Base-by-base conservation (phyloP, 257 asterid genomes). In the Solanum ossicruentum region DNA sequence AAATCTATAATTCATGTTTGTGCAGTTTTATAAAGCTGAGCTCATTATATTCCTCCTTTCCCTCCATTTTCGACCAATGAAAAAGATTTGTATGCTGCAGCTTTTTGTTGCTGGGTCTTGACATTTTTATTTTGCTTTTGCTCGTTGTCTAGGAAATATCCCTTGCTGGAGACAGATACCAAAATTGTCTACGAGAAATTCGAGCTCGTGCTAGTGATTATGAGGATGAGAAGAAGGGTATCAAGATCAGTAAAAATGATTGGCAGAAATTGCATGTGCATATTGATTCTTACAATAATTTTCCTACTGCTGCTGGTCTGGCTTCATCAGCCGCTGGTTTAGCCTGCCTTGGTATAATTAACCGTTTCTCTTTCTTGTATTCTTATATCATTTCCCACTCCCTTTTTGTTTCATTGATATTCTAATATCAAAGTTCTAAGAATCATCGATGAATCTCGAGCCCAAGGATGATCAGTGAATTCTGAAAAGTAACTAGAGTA, bases 251-350 rank as follows among this genome's bases (percentile, higher is more conserved):
- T 1, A 97, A 93, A 70, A 90, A 91, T 87, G 98, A 97, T 83
- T 95, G 98, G 99, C 94, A 95, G 90, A 94, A 94, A 84, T 87
- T 97, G 87, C 97, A 92, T 71, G 84, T 97, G 32, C 99, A 95
- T 82, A 80, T 97, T 89, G 99, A 93, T 88, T 97, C 99, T 39
- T 94, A 92, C 86, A 97, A 97, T 88, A 97, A 97, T 89, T 97
- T 97, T 84, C 99, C 98, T 32, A 97, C 99, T 84, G 99, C 99
- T 83, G 99, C 99, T 89, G 99, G 99, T 54, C 90, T 97, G 93
- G 99, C 99, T 56, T 97, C 99, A 87, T 97, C 99, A 1, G 99
- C 99, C 90, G 98, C 99, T 87, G 99, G 99, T 82, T 92, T 97
- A 85, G 99, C 99, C 28, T 97, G 99, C 92, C 93, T 97, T 4